Percentiles rank a stretch among this genome's conserved stretches.
phyloP scores from a whole-genome alignment of 176 grass and related monocot species.

The Typha latifolia region DNA sequence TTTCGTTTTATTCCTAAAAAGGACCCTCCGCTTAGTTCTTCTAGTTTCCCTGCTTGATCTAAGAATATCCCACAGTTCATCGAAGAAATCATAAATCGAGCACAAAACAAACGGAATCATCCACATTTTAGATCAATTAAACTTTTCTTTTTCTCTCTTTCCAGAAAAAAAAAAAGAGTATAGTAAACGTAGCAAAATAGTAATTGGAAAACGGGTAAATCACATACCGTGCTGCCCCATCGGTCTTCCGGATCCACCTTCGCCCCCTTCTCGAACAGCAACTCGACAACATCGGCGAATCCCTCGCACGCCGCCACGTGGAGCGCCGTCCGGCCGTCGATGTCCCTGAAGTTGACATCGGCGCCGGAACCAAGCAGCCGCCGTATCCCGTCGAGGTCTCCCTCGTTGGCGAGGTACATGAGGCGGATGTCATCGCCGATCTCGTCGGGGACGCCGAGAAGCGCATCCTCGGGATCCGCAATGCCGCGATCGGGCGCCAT shows the following conservation, averaged over 20 bases:
- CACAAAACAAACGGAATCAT: no score
- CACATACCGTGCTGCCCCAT: slow-evolving; percentile 78
- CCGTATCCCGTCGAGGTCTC: slow-evolving; percentile 54
- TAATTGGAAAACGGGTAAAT: no score
- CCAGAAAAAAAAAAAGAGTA: no score
- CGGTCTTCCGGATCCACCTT: slow-evolving; percentile 55
- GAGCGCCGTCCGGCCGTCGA: slow-evolving; percentile 75
- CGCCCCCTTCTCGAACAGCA: slow-evolving; percentile 58
- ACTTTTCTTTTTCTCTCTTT: no score
- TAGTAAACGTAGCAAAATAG: no score
- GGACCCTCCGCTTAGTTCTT: no score
- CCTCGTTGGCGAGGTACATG: slow-evolving; percentile 87
- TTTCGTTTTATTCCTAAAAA: no score
- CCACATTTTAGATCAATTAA: no score
- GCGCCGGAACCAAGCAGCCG: slow-evolving; percentile 57
- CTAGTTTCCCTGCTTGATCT: no score
- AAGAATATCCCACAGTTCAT: no score
- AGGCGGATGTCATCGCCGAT: slow-evolving; percentile 41
- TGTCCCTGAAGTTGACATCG: slow-evolving; percentile 80
- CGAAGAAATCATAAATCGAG: no score
- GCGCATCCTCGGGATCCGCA: not conserved
- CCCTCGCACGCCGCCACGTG: slow-evolving; percentile 88
- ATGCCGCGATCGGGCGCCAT: slow-evolving; percentile 44
- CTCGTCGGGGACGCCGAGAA: slow-evolving; percentile 14
- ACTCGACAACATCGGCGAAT: slow-evolving; percentile 41